Evolutionary conservation across 2,329 filamentous ascomycete genomes (phyloP).

Genomic region (Pleoardoris graminearum): DNA sequence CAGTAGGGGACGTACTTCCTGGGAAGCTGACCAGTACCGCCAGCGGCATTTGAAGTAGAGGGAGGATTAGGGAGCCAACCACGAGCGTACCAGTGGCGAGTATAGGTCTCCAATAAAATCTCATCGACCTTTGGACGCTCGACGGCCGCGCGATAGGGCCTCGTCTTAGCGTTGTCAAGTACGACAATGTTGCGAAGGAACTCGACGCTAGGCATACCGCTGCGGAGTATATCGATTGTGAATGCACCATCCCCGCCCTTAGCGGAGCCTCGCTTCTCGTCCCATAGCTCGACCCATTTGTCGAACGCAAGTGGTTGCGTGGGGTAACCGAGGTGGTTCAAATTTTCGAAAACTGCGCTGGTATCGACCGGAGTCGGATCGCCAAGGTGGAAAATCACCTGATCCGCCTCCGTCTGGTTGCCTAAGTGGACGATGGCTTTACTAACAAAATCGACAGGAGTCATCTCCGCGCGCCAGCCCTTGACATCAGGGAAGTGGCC

Average conservation of each 20-base stretch:
- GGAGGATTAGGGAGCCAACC: constrained; percentile 74
- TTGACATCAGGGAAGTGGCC: constrained; percentile 71
- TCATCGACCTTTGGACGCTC: constrained; percentile 70
- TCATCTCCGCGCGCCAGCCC: constrained; percentile 81
- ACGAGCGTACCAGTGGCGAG: constrained; percentile 77
- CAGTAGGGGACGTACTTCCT: constrained; percentile 32
- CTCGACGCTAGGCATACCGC: constrained; percentile 77
- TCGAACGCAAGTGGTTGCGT: constrained; percentile 70
- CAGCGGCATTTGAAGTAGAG: constrained; percentile 52
- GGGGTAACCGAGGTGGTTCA: constrained; percentile 69
- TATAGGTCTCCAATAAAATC: constrained; percentile 74
- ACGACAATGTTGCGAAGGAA: constrained; percentile 72
- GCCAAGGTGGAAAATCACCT: constrained; percentile 73
- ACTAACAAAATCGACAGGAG: constrained; percentile 79
- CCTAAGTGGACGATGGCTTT: constrained; percentile 72
- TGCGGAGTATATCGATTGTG: constrained; percentile 76
- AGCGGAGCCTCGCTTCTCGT: constrained; percentile 65
- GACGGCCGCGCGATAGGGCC: constrained; percentile 61
- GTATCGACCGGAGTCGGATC: constrained; percentile 72
- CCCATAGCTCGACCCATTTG: constrained; percentile 75
- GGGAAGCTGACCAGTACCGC: constrained; percentile 50
- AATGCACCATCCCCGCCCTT: constrained; percentile 72
- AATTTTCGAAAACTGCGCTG: constrained; percentile 64
- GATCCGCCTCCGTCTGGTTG: constrained; percentile 63
- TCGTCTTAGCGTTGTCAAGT: constrained; percentile 70